These are phyloP conservation scores for Lojkania enalia DNA, from an alignment of 2,329 filamentous ascomycete species.

Conservation along the genomic window DNA sequence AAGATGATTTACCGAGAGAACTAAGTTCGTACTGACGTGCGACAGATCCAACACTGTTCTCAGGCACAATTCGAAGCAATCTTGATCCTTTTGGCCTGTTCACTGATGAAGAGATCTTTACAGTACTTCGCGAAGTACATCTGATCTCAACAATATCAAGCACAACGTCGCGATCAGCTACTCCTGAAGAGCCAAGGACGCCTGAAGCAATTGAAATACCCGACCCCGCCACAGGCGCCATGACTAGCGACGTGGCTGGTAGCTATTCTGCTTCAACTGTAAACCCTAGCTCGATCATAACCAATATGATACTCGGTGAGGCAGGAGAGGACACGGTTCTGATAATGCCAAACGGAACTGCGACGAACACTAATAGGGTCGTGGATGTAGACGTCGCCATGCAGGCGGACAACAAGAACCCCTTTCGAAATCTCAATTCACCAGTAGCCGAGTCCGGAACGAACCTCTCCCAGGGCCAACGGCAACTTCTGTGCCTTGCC, in stretches of 20 bases:
- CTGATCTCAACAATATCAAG: slow-evolving; percentile 64
- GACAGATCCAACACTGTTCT: slow-evolving; percentile 85
- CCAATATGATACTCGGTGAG: slow-evolving; percentile 35
- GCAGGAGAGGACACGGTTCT: slow-evolving; percentile 35
- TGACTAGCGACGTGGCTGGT: slow-evolving; percentile 27
- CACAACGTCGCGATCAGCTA: slow-evolving; percentile 31
- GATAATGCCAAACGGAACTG: slow-evolving; percentile 32
- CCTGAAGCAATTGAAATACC: slow-evolving; percentile 36
- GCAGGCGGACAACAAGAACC: slow-evolving; percentile 81
- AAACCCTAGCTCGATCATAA: slow-evolving; percentile 37
- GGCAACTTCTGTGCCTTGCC: slow-evolving; percentile 90
- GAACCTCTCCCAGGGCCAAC: slow-evolving; percentile 94
- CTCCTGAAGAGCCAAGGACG: slow-evolving; percentile 24
- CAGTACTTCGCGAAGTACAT: slow-evolving; percentile 83
- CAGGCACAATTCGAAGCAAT: slow-evolving; percentile 87
- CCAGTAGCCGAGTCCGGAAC: slow-evolving; percentile 86
- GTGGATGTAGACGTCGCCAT: slow-evolving; percentile 31
- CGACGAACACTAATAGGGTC: slow-evolving; percentile 35
- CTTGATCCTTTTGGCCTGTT: slow-evolving; percentile 90
- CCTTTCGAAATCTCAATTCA: slow-evolving; percentile 86
- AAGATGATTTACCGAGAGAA: slow-evolving; percentile 11
- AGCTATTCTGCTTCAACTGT: slow-evolving; percentile 36
- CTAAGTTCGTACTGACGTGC: slow-evolving; percentile 17
- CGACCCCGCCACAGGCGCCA: slow-evolving; percentile 32
- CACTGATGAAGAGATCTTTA: slow-evolving; percentile 88